A percentile compares a stretch with the other conserved stretches of the same genome.
These are phyloP conservation scores for Neurospora sp. DNA, from an alignment of 495 filamentous ascomycete species.

Conservation along the genomic window DNA sequence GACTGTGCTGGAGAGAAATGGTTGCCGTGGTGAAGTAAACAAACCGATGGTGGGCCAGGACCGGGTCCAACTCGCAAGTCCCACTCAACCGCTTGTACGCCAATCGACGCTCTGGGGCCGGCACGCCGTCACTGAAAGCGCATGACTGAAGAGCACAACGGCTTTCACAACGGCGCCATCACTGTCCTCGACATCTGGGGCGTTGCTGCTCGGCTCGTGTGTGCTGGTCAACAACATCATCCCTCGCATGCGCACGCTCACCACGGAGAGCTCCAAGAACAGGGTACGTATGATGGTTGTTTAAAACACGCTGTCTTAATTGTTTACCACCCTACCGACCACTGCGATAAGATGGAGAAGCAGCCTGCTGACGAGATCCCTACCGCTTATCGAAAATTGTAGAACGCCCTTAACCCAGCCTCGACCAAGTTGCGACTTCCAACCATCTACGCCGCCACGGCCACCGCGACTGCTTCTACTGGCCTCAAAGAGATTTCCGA, in stretches of 20 bases:
- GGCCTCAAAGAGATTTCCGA: slow-evolving; percentile 38
- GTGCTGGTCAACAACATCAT: slow-evolving; percentile 18
- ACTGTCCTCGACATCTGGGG: slow-evolving; percentile 16
- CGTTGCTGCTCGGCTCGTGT: slow-evolving; percentile 24
- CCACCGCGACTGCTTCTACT: not conserved
- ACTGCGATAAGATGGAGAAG: not conserved
- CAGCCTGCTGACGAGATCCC: not conserved
- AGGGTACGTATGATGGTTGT: slow-evolving; percentile 16
- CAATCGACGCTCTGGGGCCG: slow-evolving; percentile 9
- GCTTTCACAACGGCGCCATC: slow-evolving; percentile 17
- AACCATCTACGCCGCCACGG: slow-evolving; percentile 1
- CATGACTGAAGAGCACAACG: slow-evolving; percentile 16
- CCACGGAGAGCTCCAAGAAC: slow-evolving; percentile 36
- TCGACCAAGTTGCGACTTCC: not conserved
- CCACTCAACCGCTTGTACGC: slow-evolving; percentile 16
- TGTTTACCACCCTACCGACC: too few relatives aligned
- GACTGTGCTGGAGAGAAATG: not conserved
- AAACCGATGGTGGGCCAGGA: not conserved
- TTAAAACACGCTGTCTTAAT: not conserved
- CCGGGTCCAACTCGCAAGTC: not conserved
- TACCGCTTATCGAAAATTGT: not conserved
- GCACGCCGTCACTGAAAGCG: slow-evolving; percentile 2
- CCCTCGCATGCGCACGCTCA: slow-evolving; percentile 21
- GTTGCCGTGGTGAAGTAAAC: slow-evolving; percentile 25
- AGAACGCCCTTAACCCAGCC: not conserved